Conservation (phyloP, 2,329 filamentous ascomycete species). For the Fusarium citri region DNA sequence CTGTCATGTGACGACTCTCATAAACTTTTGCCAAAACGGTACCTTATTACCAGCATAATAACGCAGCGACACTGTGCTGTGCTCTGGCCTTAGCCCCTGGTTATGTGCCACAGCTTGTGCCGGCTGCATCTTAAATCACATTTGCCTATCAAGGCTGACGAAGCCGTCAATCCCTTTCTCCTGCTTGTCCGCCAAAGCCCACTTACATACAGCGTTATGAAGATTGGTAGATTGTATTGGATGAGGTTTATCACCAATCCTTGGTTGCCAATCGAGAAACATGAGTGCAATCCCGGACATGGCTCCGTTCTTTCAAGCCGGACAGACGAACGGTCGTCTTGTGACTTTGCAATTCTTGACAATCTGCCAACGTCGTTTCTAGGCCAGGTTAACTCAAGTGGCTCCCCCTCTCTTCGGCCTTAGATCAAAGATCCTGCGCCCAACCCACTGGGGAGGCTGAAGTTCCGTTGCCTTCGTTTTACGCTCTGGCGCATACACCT, state of each 20-base stretch:
- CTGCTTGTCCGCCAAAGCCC: background rate
- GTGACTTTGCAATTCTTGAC: background rate
- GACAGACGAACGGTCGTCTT: background rate
- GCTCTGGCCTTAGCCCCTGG: conserved; percentile 8
- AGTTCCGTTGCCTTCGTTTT: conserved; percentile 19
- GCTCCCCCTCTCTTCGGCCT: conserved; percentile 1
- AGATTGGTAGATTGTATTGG: background rate
- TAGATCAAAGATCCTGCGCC: conserved; percentile 25
- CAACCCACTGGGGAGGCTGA: conserved; percentile 33
- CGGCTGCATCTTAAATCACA: conserved; percentile 23
- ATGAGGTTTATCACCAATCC: background rate
- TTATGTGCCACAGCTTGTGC: conserved; percentile 17
- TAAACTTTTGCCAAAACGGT: conserved; percentile 18
- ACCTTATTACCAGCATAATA: conserved; percentile 10
- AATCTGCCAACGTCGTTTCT: conserved; percentile 5
- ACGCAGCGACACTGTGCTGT: conserved; percentile 3
- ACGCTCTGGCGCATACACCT: background rate
- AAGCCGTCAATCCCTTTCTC: conserved; percentile 6
- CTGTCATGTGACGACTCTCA: conserved; percentile 35
- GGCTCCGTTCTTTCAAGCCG: conserved; percentile 11
- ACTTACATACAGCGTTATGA: background rate
- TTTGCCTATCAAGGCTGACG: conserved; percentile 30
- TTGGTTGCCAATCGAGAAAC: background rate
- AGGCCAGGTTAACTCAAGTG: conserved; percentile 3
- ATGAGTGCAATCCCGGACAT: background rate